A percentile compares a stretch with the other conserved stretches of the same genome.
Conservation (phyloP, 2,329 filamentous ascomycete species). For the Didymella pinodella region DNA sequence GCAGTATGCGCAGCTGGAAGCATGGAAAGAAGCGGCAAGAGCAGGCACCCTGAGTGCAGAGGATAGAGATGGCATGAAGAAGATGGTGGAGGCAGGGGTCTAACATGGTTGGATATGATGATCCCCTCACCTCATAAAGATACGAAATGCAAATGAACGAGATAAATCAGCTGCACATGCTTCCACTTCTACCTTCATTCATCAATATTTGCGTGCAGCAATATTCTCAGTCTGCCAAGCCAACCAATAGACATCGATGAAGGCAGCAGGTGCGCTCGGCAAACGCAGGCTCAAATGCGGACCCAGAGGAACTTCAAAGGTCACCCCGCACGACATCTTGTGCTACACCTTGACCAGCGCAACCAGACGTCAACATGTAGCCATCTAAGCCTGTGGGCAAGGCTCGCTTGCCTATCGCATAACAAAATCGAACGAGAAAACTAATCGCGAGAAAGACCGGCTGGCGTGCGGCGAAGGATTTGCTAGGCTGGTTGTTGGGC, state of each 20-base stretch:
- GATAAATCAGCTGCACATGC: neutral
- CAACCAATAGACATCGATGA: slow-evolving; percentile 15
- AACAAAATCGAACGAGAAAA: neutral
- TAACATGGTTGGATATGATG: slow-evolving; percentile 1
- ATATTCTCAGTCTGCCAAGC: neutral
- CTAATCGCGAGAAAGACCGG: neutral
- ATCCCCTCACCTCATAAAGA: neutral
- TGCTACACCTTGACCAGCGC: slow-evolving; percentile 16
- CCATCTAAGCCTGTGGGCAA: neutral
- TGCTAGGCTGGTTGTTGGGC: slow-evolving; percentile 12
- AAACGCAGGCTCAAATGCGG: slow-evolving; percentile 13
- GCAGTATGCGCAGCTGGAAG: slow-evolving; percentile 44
- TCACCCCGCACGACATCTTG: slow-evolving; percentile 13
- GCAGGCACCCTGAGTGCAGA: slow-evolving; percentile 39
- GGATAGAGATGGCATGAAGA: slow-evolving; percentile 46
- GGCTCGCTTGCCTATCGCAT: neutral
- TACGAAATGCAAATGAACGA: neutral
- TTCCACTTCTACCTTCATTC: neutral
- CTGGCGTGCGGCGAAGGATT: slow-evolving; percentile 9
- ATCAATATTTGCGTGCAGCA: neutral
- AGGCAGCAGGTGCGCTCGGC: slow-evolving; percentile 14
- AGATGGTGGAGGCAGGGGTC: slow-evolving; percentile 33
- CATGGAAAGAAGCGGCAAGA: slow-evolving; percentile 51
- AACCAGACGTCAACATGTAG: slow-evolving; percentile 5
- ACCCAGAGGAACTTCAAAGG: slow-evolving; percentile 13